Base-by-base conservation (phyloP, 2,329 filamentous ascomycete species). In the Calonectria pauciramosa region DNA sequence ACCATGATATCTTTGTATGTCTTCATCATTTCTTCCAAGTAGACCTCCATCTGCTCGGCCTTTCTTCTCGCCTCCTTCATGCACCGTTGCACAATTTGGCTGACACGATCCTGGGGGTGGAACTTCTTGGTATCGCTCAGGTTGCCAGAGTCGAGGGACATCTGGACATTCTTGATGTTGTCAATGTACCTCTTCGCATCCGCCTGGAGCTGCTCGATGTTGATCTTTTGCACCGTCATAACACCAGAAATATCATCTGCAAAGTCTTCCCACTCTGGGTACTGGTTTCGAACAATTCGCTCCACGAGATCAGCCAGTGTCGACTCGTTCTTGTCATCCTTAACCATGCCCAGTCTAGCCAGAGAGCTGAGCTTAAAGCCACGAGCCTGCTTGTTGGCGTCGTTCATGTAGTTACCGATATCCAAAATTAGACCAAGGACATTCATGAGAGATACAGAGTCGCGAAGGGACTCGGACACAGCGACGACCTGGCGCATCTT, bases 341-440 rank as follows among this genome's bases (percentile, higher is more conserved):
- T 99, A 82, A 99, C 95, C 96, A 99, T 99, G 75, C 94, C 96
- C 70, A 99, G 89, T 70, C 97, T 93, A 34, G 95, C 95, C 64
- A 99, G 92, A 8, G 97, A 98, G 82, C 96, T 97, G 18, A 99
- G 92, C 88, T 99, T 99, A 93, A 99, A 99, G 76, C 97, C 97
- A 72, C 94, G 95, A 5, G 97, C 97, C 86, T 99, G 97, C 88
- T 99, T 99, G 87, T 98, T 99, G 70, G 96, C 94, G 83, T 99
- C 97, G 88, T 99, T 99, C 97, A 99, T 99, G 90, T 98, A 99
- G 86, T 99, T 99, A 85, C 97, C 97, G 82, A 99, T 98, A 85
- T 98, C 96, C 81, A 99, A 89, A 85, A 99, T 99, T 76, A 99
- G 90, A 73, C 96, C 96, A 71, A 99, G 91, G 60, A 99, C 96